Percentiles rank a stretch among this genome's conserved stretches.
Evolutionary conservation across 2,329 filamentous ascomycete genomes (phyloP).

Genomic region (Penicillium sp.): DNA sequence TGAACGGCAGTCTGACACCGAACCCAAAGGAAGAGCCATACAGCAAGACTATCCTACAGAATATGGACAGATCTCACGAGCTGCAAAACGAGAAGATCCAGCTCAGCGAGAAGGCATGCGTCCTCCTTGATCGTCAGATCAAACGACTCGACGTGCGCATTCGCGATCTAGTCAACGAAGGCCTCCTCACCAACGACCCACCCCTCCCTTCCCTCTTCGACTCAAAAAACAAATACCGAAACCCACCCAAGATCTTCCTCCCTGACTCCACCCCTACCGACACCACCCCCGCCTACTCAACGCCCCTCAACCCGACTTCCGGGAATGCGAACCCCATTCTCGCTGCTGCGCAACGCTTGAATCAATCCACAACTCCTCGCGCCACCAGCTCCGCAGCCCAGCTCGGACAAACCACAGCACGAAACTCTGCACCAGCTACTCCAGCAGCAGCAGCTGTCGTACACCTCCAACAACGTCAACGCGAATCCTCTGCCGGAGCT

Average conservation of each 20-base stretch:
- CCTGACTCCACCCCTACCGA: conserved; percentile 47
- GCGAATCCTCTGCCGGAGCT: conserved; percentile 56
- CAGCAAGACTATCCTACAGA: conserved; percentile 55
- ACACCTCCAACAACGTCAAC: conserved; percentile 49
- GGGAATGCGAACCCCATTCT: conserved; percentile 54
- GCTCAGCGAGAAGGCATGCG: conserved; percentile 58
- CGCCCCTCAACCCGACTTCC: conserved; percentile 55
- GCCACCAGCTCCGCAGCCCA: conserved; percentile 38
- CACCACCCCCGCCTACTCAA: conserved; percentile 40
- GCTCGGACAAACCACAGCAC: conserved; percentile 37
- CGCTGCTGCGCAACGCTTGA: conserved; percentile 51
- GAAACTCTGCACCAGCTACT: conserved; percentile 47
- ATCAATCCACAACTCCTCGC: conserved; percentile 36
- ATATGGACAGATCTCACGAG: conserved; percentile 56
- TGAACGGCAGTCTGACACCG: conserved; percentile 59
- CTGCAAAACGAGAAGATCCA: conserved; percentile 63
- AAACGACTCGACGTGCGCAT: conserved; percentile 63
- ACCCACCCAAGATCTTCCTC: conserved; percentile 50
- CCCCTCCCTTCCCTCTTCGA: conserved; percentile 59
- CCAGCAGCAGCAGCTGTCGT: conserved; percentile 37
- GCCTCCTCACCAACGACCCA: conserved; percentile 58
- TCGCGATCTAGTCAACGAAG: conserved; percentile 57
- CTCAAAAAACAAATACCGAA: conserved; percentile 43
- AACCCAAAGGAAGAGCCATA: conserved; percentile 65
- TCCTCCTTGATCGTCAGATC: conserved; percentile 61